Conservation (phyloP, 2,329 filamentous ascomycete species). For the Salinomyces thailandicus region DNA sequence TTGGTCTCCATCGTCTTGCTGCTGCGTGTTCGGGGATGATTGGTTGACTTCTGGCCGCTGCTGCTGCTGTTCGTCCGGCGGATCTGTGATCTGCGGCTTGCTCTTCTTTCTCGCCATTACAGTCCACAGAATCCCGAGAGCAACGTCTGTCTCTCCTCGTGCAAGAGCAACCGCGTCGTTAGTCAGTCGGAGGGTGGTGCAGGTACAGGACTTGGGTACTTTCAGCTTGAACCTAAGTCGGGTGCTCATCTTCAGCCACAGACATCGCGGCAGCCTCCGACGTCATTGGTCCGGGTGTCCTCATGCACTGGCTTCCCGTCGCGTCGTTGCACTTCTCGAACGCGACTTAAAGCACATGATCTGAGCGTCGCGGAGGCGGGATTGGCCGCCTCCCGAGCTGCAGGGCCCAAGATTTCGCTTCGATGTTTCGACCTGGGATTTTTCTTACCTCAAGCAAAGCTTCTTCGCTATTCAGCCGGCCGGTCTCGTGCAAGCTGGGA, state of each 20-base stretch:
- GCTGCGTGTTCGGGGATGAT: background rate
- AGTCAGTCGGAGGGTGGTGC: too few species aligned
- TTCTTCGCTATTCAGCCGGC: too few species aligned
- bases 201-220: too few species aligned
- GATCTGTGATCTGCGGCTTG: conserved; percentile 13
- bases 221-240: too few species aligned
- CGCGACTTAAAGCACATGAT: too few species aligned
- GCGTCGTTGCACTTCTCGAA: too few species aligned
- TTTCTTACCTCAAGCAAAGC: background rate
- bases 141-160: background rate
- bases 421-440: background rate
- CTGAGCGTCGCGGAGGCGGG: background rate
- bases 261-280: background rate
- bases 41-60: conserved; percentile 3
- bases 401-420: background rate
- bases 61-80: conserved; percentile 5
- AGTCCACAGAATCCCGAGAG: background rate
- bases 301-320: too few species aligned
- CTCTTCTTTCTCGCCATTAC: conserved; percentile 15
- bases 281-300: conserved; percentile 1
- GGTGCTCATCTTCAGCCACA: background rate
- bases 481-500: background rate
- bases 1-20: background rate
- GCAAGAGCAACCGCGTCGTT: too few species aligned
- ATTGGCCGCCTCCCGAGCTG: background rate